Conservation (phyloP, 805 yeast genomes). For the Saturnispora hagleri region DNA sequence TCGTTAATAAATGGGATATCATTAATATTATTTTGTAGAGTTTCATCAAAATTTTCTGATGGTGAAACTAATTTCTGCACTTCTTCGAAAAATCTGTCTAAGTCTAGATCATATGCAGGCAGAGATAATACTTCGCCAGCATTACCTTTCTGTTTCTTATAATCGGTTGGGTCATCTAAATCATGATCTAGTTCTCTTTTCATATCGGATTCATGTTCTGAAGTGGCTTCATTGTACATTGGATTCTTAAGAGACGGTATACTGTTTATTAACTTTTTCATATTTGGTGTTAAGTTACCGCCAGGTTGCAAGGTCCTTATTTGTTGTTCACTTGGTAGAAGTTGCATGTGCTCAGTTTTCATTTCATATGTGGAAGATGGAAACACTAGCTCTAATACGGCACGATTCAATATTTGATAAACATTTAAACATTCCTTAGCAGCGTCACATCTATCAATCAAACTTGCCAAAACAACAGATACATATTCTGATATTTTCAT, state of each 20-base stretch:
- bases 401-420: constrained; percentile 63
- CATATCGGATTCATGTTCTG: neutral
- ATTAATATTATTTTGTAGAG: constrained; percentile 16
- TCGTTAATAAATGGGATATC: neutral
- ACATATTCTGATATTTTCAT: constrained; percentile 42
- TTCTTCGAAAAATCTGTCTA: constrained; percentile 42
- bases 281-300: constrained; percentile 31
- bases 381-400: constrained; percentile 53
- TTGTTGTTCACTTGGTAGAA: constrained; percentile 22
- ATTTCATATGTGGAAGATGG: constrained; percentile 22
- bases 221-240: constrained; percentile 6
- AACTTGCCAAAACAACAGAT: constrained; percentile 46
- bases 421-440: constrained; percentile 64
- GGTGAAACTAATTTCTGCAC: constrained; percentile 30
- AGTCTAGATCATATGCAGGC: constrained; percentile 29
- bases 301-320: constrained; percentile 27
- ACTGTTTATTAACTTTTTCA: constrained; percentile 31
- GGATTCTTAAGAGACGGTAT: constrained; percentile 19
- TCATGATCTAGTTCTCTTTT: neutral
- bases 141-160: constrained; percentile 5
- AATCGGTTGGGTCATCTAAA: neutral
- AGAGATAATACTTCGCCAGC: constrained; percentile 15
- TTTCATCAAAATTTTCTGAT: neutral
- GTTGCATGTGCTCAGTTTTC: constrained; percentile 19
- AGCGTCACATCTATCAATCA: constrained; percentile 68